phyloP scores from a whole-genome alignment of 1,139 yeast genomes.

The Candida sojae region DNA sequence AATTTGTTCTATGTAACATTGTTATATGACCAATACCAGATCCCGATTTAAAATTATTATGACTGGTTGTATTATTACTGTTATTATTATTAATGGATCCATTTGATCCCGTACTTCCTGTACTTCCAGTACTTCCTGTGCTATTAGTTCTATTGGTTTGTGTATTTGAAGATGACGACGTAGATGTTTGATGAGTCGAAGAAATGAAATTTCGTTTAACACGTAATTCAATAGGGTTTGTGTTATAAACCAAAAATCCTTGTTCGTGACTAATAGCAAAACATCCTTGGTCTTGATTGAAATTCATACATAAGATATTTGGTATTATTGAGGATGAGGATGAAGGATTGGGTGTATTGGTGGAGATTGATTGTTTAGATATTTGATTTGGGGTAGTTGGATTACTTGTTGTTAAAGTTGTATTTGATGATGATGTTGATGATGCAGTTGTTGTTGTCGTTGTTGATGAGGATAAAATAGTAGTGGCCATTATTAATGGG shows the following conservation, averaged over 20 bases:
- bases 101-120: constrained; percentile 1
- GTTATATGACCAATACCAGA: constrained; percentile 74
- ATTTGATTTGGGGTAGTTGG: too few relatives aligned
- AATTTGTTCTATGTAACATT: constrained; percentile 89
- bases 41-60: constrained; percentile 18
- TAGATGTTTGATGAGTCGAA: not conserved
- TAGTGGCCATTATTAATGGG: too few relatives aligned
- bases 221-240: constrained; percentile 82
- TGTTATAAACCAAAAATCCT: constrained; percentile 85
- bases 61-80: not conserved
- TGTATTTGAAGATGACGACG: constrained; percentile 1
- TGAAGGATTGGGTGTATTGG: not conserved
- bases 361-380: not conserved
- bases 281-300: constrained; percentile 90
- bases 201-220: constrained; percentile 59
- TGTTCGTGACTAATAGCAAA: constrained; percentile 80
- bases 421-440: not conserved
- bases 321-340: constrained; percentile 6
- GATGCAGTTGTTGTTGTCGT: not conserved
- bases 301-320: constrained; percentile 57
- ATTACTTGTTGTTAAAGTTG: not conserved
- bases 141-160: constrained; percentile 8
- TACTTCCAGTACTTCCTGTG: constrained; percentile 5
- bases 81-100: constrained; percentile 6
- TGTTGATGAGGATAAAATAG: too few relatives aligned